These are phyloP conservation scores for Colletotrichum destructivum DNA, from an alignment of 2,329 filamentous ascomycete species.

Conservation along the genomic window DNA sequence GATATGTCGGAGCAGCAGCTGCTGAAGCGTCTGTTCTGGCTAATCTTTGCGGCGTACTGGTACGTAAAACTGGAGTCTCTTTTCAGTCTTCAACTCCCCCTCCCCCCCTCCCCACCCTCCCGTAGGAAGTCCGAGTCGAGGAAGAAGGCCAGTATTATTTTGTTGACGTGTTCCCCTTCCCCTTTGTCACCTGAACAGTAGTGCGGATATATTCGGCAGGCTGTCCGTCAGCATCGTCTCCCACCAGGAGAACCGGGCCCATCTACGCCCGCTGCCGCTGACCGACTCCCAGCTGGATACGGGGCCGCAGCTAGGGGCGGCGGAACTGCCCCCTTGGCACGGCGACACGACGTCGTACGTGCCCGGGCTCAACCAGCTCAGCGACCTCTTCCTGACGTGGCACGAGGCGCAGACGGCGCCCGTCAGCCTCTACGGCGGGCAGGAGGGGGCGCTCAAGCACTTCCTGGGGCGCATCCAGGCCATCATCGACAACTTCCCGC, in stretches of 20 bases:
- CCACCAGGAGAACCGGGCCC: slow-evolving; percentile 45
- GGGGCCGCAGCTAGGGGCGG: slow-evolving; percentile 30
- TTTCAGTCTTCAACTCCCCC: neutral
- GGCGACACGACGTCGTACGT: slow-evolving; percentile 52
- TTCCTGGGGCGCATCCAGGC: slow-evolving; percentile 47
- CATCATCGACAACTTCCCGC: slow-evolving; percentile 51
- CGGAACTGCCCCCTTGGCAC: slow-evolving; percentile 48
- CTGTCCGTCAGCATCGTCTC: slow-evolving; percentile 47
- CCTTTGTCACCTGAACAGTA: slow-evolving; percentile 42
- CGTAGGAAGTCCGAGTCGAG: too few relatives aligned
- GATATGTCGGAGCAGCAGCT: slow-evolving; percentile 50
- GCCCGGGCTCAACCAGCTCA: slow-evolving; percentile 52
- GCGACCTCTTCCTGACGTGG: slow-evolving; percentile 54
- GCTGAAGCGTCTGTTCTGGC: slow-evolving; percentile 53
- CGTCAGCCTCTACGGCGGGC: slow-evolving; percentile 28
- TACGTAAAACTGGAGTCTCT: slow-evolving; percentile 4
- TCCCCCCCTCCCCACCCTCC: neutral
- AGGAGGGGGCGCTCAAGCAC: slow-evolving; percentile 34
- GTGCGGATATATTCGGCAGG: slow-evolving; percentile 49
- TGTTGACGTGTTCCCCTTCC: slow-evolving; percentile 45
- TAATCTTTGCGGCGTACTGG: slow-evolving; percentile 48
- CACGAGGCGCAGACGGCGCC: slow-evolving; percentile 47
- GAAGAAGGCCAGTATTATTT: slow-evolving; percentile 6
- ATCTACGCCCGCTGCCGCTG: slow-evolving; percentile 48
- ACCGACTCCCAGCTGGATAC: slow-evolving; percentile 51